Evolutionary conservation across 768 basidiomycete species (phyloP), one percentile per base, ranked within the genome.

Genomic region (Boletus eberwhitei): DNA sequence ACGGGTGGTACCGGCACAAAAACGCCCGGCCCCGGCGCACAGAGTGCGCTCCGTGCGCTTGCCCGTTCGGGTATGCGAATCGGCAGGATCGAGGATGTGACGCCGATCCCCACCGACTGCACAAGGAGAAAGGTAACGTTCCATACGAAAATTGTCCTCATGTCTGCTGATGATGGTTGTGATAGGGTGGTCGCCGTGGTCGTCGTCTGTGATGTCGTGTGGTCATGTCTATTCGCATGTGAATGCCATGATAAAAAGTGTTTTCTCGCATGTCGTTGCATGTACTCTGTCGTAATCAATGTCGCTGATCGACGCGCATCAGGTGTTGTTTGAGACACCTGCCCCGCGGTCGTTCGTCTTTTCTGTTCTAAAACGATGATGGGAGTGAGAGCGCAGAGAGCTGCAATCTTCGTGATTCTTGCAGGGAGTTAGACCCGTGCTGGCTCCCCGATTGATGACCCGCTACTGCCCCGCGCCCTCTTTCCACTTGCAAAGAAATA

Each of bases 1-100:
- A 98, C 97, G 52, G 97, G 88, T 64, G 97, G 97, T 71, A 98
- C 94, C 52, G 95, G 94, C 61, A 98, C 97, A 68, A 99, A 98
- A 81, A 96, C 96, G 57, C 97, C 97, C 40, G 97, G 97, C 46
- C 97, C 97, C 17, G 97, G 97, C 75, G 97, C 93, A 43, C 97
- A 99, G 80, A 90, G 90, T 64, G 96, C 97, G 40, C 88, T 98
- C 68, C 92, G 96, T 75, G 97, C 95, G 49, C 88, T 98, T 54
- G 97, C 97, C 66, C 94, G 96, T 77, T 87, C 96, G 54, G 96
- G 97, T 50, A 97, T 99, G 93, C 80, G 89, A 62, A 98, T 99
- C 63, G 97, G 97, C 54, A 83, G 97, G 61, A 98, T 99, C 65
- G 96, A 98, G 77, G 96, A 99, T 67, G 95, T 98, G 48, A 98